Percentiles rank a stretch among this genome's conserved stretches.
These are phyloP conservation scores for Toxoplasma gondii DNA, from an alignment of 169 alveolate species.

Conservation along the genomic window DNA sequence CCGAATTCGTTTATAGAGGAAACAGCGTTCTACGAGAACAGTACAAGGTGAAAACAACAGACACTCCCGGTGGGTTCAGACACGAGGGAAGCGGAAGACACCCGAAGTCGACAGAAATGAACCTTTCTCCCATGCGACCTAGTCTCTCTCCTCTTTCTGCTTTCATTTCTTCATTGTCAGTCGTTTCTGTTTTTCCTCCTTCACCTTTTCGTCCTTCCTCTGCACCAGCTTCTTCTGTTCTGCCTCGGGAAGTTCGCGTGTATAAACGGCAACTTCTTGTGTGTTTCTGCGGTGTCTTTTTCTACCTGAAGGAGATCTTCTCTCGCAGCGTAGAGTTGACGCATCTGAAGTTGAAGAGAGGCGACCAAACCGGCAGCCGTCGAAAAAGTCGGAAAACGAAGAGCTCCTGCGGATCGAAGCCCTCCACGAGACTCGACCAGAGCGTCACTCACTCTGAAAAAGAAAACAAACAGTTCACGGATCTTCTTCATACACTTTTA, in stretches of 20 bases:
- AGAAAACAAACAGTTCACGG: background rate
- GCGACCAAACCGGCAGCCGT: constrained; percentile 49
- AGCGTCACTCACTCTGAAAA: constrained; percentile 50
- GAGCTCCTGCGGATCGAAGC: constrained; percentile 31
- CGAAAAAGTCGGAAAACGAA: constrained; percentile 38
- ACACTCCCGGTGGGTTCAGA: no score
- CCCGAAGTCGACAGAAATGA: background rate
- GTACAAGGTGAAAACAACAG: no score
- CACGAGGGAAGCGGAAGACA: background rate
- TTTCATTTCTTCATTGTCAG: background rate
- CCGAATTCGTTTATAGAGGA: no score
- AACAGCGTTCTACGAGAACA: no score
- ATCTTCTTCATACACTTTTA: background rate
- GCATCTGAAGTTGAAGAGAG: constrained; percentile 13
- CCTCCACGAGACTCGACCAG: constrained; percentile 34
- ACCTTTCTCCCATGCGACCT: background rate
- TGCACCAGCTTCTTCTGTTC: background rate
- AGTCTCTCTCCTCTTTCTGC: background rate
- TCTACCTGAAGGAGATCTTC: constrained; percentile 49
- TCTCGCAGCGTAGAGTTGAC: constrained; percentile 42
- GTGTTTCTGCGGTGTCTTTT: background rate
- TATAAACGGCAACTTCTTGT: no score
- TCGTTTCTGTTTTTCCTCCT: background rate
- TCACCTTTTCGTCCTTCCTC: background rate
- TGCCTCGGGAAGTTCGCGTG: no score